Evolutionary conservation across 73 alveolate species (phyloP), one percentile per base, ranked within the genome.

Genomic region (Uronychia setigera): DNA sequence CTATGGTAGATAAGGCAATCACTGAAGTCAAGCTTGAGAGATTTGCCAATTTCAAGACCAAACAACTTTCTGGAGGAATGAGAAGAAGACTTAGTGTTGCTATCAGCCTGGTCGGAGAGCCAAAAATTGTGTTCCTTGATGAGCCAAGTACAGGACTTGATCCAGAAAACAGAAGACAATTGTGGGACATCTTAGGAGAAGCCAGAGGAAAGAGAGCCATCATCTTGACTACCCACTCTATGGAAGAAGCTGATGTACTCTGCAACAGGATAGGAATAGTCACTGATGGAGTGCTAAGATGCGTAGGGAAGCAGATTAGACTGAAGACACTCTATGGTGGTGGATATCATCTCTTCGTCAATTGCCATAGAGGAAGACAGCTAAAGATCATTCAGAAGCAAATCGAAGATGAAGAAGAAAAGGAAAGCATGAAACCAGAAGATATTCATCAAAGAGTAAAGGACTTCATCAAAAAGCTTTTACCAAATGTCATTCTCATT

Each of bases 61-160:
- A 85, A 46, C 85, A 94, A 59, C 86, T 97, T 58, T 95, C 99
- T 31, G 99, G 98, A 29, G 99, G 99, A 31, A 95, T 96, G 99
- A 96, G 92, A 88, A 89, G 99, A 82, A 91, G 99, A 88, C 92
- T 97, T 31, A 90, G 98, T 34, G 93, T 97, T 60, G 98, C 98
- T 77, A 92, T 97, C 78, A 87, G 98, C 59, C 85, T 96, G 59
- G 97, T 97, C 13, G 99, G 99, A 32, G 94, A 97, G 60, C 99
- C 99, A 0, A 92, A 95, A 59, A 94, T 96, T n/a, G 92, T 94
- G 59, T 91, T 87, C 80, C 87, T 94, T 77, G 98, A 94, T 82
- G 98, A 94, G 77, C 98, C 98, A 26, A 89, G 96, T 29, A 83
- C 98, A 0, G 98, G 98, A 0, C 93, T 94, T 76, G 98, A 94